phyloP scores from a whole-genome alignment of 2,329 filamentous ascomycete genomes.

The Alternaria incomplexa region DNA sequence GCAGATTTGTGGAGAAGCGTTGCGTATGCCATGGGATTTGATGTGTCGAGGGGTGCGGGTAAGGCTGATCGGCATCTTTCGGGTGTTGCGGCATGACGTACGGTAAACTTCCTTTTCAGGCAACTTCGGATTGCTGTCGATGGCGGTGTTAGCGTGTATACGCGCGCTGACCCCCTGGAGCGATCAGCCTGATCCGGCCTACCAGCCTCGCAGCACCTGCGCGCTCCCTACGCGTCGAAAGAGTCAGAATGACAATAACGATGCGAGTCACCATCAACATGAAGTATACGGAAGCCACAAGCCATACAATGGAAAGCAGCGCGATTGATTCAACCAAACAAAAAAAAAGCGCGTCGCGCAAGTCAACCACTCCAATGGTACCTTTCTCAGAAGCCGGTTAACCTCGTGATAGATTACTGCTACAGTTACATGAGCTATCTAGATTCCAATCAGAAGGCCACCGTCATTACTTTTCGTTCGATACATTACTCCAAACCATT shows the following conservation, averaged over 20 bases:
- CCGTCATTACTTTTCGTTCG: background rate
- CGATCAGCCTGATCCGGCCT: background rate
- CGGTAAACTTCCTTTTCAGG: background rate
- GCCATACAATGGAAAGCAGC: background rate
- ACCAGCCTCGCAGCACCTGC: background rate
- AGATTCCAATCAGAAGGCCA: background rate
- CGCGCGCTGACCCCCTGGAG: background rate
- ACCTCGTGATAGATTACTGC: background rate
- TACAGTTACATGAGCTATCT: background rate
- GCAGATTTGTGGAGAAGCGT: slow-evolving; percentile 2
- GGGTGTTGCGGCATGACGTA: slow-evolving; percentile 6
- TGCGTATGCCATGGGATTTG: slow-evolving; percentile 10
- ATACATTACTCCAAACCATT: background rate
- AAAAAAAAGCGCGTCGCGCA: background rate
- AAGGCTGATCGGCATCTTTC: slow-evolving; percentile 1
- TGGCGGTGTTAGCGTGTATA: slow-evolving; percentile 1
- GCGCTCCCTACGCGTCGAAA: background rate
- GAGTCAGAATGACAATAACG: background rate
- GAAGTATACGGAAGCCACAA: background rate
- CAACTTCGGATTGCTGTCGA: background rate
- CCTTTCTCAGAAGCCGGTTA: background rate
- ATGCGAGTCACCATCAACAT: background rate
- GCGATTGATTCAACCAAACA: background rate
- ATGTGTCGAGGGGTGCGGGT: background rate
- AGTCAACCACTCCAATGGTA: background rate